Conservation (phyloP, 345 rosid genomes). For the Sapria himalayana region DNA sequence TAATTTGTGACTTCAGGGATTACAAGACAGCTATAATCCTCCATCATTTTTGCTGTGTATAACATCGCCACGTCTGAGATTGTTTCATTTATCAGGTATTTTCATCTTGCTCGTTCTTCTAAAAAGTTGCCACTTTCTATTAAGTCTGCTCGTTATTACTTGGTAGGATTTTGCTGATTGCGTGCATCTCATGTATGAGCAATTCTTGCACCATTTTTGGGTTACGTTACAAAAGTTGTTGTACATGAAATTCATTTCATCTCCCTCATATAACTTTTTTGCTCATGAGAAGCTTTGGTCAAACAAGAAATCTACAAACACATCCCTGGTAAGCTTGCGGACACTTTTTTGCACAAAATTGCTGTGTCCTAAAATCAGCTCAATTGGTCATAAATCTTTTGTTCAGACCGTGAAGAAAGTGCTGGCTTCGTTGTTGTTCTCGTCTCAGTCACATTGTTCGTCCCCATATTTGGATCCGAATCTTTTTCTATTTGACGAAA, state of each 20-base stretch:
- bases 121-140: too few relatives aligned
- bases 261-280: slow-evolving; percentile 62
- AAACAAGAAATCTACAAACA: too few relatives aligned
- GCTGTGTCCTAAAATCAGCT: too few relatives aligned
- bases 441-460: slow-evolving; percentile 86
- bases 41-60: slow-evolving; percentile 87
- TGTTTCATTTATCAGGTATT: slow-evolving; percentile 82
- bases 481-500: slow-evolving; percentile 83
- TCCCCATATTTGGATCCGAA: slow-evolving; percentile 94
- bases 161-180: slow-evolving; percentile 75
- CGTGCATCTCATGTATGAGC: slow-evolving; percentile 67
- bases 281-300: slow-evolving; percentile 55
- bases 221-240: slow-evolving; percentile 38
- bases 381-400: too few relatives aligned
- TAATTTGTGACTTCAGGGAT: slow-evolving; percentile 24
- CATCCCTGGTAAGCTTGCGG: too few relatives aligned
- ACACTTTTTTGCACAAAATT: too few relatives aligned
- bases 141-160: neutral
- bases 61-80: slow-evolving; percentile 94
- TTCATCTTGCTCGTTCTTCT: slow-evolving; percentile 1
- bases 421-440: slow-evolving; percentile 55
- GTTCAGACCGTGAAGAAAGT: slow-evolving; percentile 87
- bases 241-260: slow-evolving; percentile 61
- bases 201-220: slow-evolving; percentile 57
- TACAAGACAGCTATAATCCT: slow-evolving; percentile 49